phyloP scores from a whole-genome alignment of 2,329 filamentous ascomycete genomes.

The Pestalotiopsis sp. region DNA sequence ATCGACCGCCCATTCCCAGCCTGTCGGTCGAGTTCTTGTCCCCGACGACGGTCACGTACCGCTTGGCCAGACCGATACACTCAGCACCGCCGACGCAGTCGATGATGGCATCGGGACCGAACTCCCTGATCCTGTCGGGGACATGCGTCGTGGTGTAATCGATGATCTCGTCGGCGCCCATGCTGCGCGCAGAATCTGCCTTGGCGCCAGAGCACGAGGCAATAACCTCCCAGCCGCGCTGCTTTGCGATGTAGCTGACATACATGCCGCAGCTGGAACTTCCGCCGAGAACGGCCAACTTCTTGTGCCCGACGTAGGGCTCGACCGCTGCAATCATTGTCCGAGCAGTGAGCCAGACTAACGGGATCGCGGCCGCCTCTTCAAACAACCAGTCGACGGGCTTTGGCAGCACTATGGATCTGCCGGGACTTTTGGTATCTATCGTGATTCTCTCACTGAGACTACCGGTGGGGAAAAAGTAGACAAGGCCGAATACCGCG shows the following conservation, averaged over 20 bases:
- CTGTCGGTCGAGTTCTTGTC: conserved; percentile 6
- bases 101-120: conserved; percentile 8
- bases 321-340: background rate
- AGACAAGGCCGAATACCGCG: background rate
- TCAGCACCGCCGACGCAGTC: conserved; percentile 13
- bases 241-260: background rate
- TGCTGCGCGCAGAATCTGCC: background rate
- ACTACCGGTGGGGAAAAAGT: background rate
- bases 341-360: background rate
- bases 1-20: background rate
- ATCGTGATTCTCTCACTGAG: background rate
- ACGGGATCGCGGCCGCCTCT: background rate
- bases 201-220: background rate
- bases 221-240: background rate
- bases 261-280: background rate
- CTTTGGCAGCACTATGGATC: background rate
- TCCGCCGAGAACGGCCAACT: background rate
- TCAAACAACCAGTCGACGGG: background rate
- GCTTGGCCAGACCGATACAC: conserved; percentile 3
- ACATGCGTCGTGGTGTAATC: conserved; percentile 1
- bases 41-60: conserved; percentile 9
- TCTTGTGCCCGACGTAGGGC: background rate
- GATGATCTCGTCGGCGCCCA: background rate
- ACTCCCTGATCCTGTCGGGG: background rate
- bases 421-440: background rate